Evolutionary conservation across 805 yeast species (phyloP), one percentile per base, ranked within the genome.

Genomic region (Saccharomycopsis microspora): DNA sequence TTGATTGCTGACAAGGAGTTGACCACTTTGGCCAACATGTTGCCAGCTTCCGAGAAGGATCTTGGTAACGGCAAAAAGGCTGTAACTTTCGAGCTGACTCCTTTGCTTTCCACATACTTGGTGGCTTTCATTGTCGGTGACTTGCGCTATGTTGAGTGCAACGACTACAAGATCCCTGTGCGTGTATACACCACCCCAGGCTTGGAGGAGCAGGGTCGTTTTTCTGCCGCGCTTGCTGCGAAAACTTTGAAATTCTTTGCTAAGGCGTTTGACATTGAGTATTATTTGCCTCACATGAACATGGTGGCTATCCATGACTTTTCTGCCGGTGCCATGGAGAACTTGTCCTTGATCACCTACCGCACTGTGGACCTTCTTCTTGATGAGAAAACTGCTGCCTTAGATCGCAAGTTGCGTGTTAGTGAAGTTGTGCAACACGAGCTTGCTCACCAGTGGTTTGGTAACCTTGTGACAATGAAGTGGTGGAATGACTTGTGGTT

Each of bases 401-500:
- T 77, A 53, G 69, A 68, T 50, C 74, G 82, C 55, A 76, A 78
- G 61, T 80, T 78, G 62, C 73, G 89, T 62, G 93, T 85, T 38
- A 83, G 88, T 36, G 90, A 85, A 60, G 93, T 85, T 43, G 88
- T 85, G 41, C 85, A 82, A 68, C 95, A 85, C 67, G 95, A 85
- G 67, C 73, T 85, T 67, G 93, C 94, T 44, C 95, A 85, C 64
- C 95, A 85, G 69, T 85, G 95, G 95, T 85, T 85, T 58, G 95
- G 95, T 61, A 82, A 85, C 64, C 71, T 85, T 65, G 94, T 85
- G 51, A 85, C 95, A 47, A 85, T 85, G 94, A 89, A 84, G 60
- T 85, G 86, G 82, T 85, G 95, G 95, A 86, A 83, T 64, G 90
- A 86, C 55, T 73, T 85, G 58, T 85, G 93, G 90, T 74, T 85